Base-by-base conservation (phyloP, 2,329 filamentous ascomycete species). In the Trichoderma citrinoviride region DNA sequence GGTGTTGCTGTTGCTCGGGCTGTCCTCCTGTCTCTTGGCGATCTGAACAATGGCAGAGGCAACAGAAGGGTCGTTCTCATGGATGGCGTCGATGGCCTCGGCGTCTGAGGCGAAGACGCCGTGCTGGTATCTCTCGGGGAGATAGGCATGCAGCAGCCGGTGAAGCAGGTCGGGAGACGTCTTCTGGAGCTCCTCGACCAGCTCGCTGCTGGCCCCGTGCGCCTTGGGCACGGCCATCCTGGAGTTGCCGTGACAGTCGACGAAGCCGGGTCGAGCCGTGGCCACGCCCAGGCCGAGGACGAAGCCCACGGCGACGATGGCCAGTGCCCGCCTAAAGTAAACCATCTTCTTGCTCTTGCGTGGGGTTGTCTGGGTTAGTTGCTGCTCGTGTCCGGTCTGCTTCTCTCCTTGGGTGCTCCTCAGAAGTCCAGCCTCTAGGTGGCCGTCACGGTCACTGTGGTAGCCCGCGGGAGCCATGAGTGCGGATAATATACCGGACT, bases 51-150 rank as follows among this genome's bases (percentile, higher is more conserved):
- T 79, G 65, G 85, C 84, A 10, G 82, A 85, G 19, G 88, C 87
- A 43, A 90, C 79, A 43, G 83, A 80, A 23, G 86, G 83, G 72
- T 91, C 83, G 68, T 84, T 82, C 49, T 80, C 79, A 76, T 87
- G 84, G 29, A 90, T 81, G 40, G 83, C 85, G 74, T 90, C 85
- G 62, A 90, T 80, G 27, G 87, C 88, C 12, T 82, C 80, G 69
- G 81, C 82, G 71, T 90, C 88, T 68, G 86, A 85, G 68, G 85
- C 82, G 74, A 88, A 90, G 64, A 91, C 82, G 65, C 89, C 89
- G 72, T 90, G 84, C 73, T 87, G 83, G 77, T 88, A 91, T 72
- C 85, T 85, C 54, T 83, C 81, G 52, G 85, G 83, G 61, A 88
- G 80, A 70, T 87, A 83, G 67, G 82, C 79, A 74, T 90, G 87